A percentile compares a stretch with the other conserved stretches of the same genome.
Conservation (phyloP, 1,284 basidiomycete species). For the Trichosporon sp. region DNA sequence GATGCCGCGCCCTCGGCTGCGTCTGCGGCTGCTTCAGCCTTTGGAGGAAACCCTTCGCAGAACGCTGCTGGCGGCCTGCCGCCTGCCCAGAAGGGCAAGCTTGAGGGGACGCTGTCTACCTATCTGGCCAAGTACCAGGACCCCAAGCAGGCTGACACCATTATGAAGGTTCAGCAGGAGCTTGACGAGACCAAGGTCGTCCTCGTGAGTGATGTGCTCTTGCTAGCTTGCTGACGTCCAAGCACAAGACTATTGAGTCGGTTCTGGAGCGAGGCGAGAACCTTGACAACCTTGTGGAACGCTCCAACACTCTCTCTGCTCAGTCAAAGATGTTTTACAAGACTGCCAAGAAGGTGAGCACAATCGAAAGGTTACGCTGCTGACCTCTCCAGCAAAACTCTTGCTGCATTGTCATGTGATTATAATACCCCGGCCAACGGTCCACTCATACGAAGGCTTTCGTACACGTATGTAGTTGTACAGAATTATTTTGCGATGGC, state of each 20-base stretch:
- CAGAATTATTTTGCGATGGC: constrained; percentile 12
- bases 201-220: constrained; percentile 63
- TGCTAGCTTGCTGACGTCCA: constrained; percentile 27
- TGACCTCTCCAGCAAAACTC: constrained; percentile 65
- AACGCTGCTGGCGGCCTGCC: constrained; percentile 53
- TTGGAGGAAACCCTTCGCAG: constrained; percentile 54
- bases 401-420: constrained; percentile 63
- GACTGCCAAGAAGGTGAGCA: constrained; percentile 81
- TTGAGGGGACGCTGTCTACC: constrained; percentile 65
- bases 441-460: constrained; percentile 9
- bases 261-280: constrained; percentile 96
- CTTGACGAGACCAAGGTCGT: constrained; percentile 99
- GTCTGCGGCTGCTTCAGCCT: constrained; percentile 49
- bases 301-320: constrained; percentile 84
- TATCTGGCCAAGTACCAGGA: constrained; percentile 97
- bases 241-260: constrained; percentile 99
- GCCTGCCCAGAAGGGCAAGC: constrained; percentile 57
- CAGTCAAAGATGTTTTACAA: constrained; percentile 96
- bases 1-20: constrained; percentile 49
- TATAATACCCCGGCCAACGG: background rate
- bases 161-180: constrained; percentile 98
- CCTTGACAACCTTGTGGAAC: constrained; percentile 93
- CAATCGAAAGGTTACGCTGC: background rate
- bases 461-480: constrained; percentile 24
- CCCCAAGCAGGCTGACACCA: constrained; percentile 94